Evolutionary conservation across 257 asterid species (phyloP).

Genomic region (Thymus quinquecostatus): DNA sequence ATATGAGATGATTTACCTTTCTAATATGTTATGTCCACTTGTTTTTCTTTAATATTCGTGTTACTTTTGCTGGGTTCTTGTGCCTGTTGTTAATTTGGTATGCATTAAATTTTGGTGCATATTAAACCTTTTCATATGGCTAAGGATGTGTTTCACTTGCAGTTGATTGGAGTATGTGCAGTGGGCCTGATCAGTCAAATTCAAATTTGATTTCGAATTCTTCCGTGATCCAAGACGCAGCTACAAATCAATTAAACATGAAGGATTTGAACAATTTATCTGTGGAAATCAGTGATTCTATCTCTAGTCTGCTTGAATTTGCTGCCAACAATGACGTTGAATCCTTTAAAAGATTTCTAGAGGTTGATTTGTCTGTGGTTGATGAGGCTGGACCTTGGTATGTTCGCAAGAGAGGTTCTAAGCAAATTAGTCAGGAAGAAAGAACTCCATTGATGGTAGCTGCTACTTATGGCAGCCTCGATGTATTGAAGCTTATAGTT

Average conservation of each 20-base stretch:
- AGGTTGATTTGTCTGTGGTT: slow-evolving; percentile 62
- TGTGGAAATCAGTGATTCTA: slow-evolving; percentile 65
- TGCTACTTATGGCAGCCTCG: slow-evolving; percentile 77
- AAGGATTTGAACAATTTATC: slow-evolving; percentile 48
- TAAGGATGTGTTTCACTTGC: slow-evolving; percentile 38
- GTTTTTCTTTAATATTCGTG: neutral
- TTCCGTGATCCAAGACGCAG: slow-evolving; percentile 26
- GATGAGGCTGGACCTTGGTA: slow-evolving; percentile 82
- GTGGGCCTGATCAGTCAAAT: slow-evolving; percentile 54
- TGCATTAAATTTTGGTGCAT: neutral
- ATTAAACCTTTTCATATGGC: neutral
- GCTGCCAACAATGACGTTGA: slow-evolving; percentile 81
- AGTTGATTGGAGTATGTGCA: slow-evolving; percentile 58
- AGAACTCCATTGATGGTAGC: slow-evolving; percentile 96
- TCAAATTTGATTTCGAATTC: slow-evolving; percentile 25
- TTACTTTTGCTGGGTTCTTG: neutral
- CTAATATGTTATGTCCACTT: neutral
- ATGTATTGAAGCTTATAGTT: slow-evolving; percentile 73
- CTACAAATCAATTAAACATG: slow-evolving; percentile 34
- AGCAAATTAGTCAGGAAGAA: slow-evolving; percentile 66
- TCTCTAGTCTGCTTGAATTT: slow-evolving; percentile 77
- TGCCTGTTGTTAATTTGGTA: neutral
- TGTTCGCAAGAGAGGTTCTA: slow-evolving; percentile 72
- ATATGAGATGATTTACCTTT: neutral
- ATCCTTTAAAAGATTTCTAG: slow-evolving; percentile 66